Evolutionary conservation across 2,329 filamentous ascomycete species (phyloP).

Genomic region (Gremmenia infestans): DNA sequence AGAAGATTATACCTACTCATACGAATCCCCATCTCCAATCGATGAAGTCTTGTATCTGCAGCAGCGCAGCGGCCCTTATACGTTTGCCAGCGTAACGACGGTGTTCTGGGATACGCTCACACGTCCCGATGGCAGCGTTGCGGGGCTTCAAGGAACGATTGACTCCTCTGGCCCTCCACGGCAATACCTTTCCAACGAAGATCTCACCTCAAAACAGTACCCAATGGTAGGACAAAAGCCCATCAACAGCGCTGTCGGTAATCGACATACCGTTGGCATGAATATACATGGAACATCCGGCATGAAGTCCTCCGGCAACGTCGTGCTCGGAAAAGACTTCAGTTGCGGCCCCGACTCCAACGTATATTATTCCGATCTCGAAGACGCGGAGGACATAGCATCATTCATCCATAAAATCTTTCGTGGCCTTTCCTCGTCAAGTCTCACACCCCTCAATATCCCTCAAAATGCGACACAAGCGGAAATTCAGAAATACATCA

Average conservation of each 20-base stretch:
- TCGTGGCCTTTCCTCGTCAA: slow-evolving; percentile 36
- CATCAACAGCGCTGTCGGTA: too few species aligned
- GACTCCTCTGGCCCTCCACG: slow-evolving; percentile 37
- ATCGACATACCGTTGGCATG: slow-evolving; percentile 43
- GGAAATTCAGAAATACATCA: slow-evolving; percentile 47
- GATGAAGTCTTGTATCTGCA: slow-evolving; percentile 45
- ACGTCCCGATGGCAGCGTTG: slow-evolving; percentile 37
- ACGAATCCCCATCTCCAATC: slow-evolving; percentile 36
- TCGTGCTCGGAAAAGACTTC: slow-evolving; percentile 41
- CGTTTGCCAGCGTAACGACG: slow-evolving; percentile 48
- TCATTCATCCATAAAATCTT: slow-evolving; percentile 48
- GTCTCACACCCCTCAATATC: slow-evolving; percentile 45
- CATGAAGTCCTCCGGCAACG: slow-evolving; percentile 43
- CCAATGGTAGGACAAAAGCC: too few species aligned
- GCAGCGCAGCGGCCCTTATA: slow-evolving; percentile 45
- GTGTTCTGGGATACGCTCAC: slow-evolving; percentile 47
- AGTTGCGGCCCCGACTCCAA: slow-evolving; percentile 37
- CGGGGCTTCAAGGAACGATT: slow-evolving; percentile 49
- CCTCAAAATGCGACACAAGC: slow-evolving; percentile 40
- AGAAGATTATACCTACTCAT: slow-evolving; percentile 44
- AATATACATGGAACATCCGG: slow-evolving; percentile 55
- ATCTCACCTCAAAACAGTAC: too few species aligned
- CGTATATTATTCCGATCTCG: slow-evolving; percentile 44
- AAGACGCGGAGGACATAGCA: slow-evolving; percentile 44
- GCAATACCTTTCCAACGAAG: slow-evolving; percentile 32